Conservation (phyloP, 257 asterid species). For the Paulownia fortunei region DNA sequence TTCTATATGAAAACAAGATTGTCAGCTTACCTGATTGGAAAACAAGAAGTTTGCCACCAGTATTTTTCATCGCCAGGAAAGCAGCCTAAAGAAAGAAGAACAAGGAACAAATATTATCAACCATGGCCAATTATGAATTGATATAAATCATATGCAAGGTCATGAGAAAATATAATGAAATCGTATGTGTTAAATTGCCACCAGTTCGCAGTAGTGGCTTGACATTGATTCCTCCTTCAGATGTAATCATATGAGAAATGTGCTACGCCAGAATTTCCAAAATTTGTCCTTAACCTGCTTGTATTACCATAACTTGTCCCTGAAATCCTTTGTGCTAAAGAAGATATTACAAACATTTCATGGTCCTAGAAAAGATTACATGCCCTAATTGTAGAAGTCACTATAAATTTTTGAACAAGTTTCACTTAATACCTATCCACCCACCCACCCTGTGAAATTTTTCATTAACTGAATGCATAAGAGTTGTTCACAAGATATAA, state of each 20-base stretch:
- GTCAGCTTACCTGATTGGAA: conserved; percentile 79
- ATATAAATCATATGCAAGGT: neutral
- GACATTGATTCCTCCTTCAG: neutral
- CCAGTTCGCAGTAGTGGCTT: neutral
- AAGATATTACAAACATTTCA: conserved; percentile 1
- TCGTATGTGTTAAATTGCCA: neutral
- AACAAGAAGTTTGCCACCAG: conserved; percentile 95
- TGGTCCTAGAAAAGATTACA: neutral
- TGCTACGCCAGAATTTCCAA: neutral
- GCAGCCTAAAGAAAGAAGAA: conserved; percentile 70
- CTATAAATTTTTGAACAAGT: neutral
- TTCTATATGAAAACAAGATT: conserved; percentile 15
- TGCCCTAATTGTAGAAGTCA: neutral
- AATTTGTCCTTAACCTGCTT: conserved; percentile 14
- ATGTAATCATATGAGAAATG: conserved; percentile 8
- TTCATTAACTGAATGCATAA: neutral
- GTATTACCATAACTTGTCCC: conserved; percentile 16
- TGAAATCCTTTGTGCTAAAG: neutral
- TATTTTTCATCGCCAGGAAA: conserved; percentile 84
- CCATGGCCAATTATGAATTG: neutral
- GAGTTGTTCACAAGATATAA: neutral
- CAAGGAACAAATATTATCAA: conserved; percentile 14
- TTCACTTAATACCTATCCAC: neutral
- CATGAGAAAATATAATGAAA: conserved; percentile 5
- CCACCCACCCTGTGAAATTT: neutral